These are phyloP conservation scores for Pseudogymnoascus sp. DNA, from an alignment of 2,329 filamentous ascomycete species.

Conservation along the genomic window DNA sequence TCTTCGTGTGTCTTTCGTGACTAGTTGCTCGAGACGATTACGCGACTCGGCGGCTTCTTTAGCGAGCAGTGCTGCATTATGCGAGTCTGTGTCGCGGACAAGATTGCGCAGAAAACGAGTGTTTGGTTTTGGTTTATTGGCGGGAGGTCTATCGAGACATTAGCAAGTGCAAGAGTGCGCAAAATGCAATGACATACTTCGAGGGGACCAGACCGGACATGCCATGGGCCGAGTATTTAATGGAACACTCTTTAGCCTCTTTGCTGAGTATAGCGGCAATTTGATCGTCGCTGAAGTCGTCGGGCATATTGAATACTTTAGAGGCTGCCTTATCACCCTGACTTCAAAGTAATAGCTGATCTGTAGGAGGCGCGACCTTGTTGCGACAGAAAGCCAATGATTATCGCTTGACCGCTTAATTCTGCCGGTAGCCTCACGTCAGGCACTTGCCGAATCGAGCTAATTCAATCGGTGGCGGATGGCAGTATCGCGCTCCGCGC, in stretches of 20 bases:
- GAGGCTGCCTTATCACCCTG: background rate
- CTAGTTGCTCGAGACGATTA: slow-evolving; percentile 59
- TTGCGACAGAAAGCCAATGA: background rate
- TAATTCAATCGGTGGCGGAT: background rate
- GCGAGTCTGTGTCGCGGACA: slow-evolving; percentile 77
- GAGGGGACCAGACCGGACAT: slow-evolving; percentile 57
- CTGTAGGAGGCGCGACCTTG: background rate
- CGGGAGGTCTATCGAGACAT: slow-evolving; percentile 33
- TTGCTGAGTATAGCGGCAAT: slow-evolving; percentile 71
- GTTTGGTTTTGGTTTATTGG: slow-evolving; percentile 76
- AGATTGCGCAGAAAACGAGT: slow-evolving; percentile 83
- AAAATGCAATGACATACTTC: slow-evolving; percentile 34
- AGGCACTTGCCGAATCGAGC: background rate
- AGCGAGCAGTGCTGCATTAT: slow-evolving; percentile 80
- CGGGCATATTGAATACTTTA: slow-evolving; percentile 17
- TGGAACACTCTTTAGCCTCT: slow-evolving; percentile 67
- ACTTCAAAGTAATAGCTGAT: background rate
- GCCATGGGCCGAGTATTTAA: slow-evolving; percentile 69
- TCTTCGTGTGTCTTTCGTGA: slow-evolving; percentile 36
- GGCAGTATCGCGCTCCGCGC: background rate
- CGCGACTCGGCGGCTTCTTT: slow-evolving; percentile 76
- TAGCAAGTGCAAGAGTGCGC: background rate
- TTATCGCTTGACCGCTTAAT: slow-evolving; percentile 7
- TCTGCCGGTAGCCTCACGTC: background rate
- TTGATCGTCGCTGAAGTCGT: slow-evolving; percentile 66